Evolutionary conservation across 805 yeast species (phyloP), one percentile per base, ranked within the genome.

Genomic region (Yamadazyma kitorensis): DNA sequence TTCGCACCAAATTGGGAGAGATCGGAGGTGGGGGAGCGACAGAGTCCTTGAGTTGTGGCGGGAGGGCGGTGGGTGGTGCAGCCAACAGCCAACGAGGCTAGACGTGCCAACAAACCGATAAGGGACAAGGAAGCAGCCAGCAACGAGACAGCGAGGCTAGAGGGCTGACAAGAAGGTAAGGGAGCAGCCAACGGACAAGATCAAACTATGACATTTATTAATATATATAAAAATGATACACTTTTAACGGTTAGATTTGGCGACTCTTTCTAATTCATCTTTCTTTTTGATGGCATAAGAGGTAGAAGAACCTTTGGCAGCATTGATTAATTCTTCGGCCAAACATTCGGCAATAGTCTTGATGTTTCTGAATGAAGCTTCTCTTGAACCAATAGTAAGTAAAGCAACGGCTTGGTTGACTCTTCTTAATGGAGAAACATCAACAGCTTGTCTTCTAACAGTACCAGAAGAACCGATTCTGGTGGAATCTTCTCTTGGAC

Each of bases 211-310:
- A 26, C 29, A 26, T 26, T 26, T 26, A 31, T 31, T 24, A 17
- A 24, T 31, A 30, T 30, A 34, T 29, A 34, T 29, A 34, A 39
- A 39, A 38, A 39, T 34, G 30, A 39, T 43, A 43, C 47, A 43
- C 42, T 49, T 57, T 84, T 93, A 93, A 88, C 99, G 98, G 96
- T 93, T 93, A 72, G 98, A 91, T 80, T 93, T 93, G 72, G 99
- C 99, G 75, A 93, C 99, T 86, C 99, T 95, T 84, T 93, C 99
- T 74, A 93, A 86, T 83, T 93, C 99, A 75, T 93, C 99, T 95
- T 93, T 93, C 98, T 93, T 93, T 94, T 93, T 93, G 80, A 93
- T 94, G 63, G 98, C 98, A 74, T 89, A 94, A 67, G 98, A 93
- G 73, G 97, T 94, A 57, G 99, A 89, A 64, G 98, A 93, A 76